Conservation (phyloP, 495 filamentous ascomycete genomes). For the Extremus antarcticus region DNA sequence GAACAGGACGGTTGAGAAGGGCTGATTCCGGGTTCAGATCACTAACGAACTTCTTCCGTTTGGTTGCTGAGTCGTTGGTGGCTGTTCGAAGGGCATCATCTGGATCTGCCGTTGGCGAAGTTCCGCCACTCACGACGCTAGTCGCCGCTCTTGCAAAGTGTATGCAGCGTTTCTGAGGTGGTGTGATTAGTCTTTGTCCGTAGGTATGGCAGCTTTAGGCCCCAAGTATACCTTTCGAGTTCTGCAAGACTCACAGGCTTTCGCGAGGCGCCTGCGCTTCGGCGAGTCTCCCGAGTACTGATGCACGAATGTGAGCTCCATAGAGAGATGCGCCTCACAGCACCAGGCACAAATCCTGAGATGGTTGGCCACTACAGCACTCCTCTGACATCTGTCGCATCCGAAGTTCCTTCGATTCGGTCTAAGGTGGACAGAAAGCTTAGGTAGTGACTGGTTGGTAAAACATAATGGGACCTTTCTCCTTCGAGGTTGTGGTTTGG, state of each 20-base stretch:
- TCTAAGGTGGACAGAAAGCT: too few relatives aligned
- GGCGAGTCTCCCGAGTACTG: conserved; percentile 16
- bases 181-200: neutral
- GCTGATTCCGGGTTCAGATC: conserved; percentile 45
- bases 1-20: conserved; percentile 25
- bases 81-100: neutral
- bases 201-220: neutral
- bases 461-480: too few relatives aligned
- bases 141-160: conserved; percentile 1
- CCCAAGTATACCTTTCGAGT: conserved; percentile 10
- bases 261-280: conserved; percentile 17
- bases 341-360: too few relatives aligned
- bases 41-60: conserved; percentile 34
- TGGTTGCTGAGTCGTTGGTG: neutral
- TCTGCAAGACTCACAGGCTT: conserved; percentile 17
- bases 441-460: too few relatives aligned
- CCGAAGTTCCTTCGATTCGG: too few relatives aligned
- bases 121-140: neutral
- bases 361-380: too few relatives aligned
- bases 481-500: too few relatives aligned
- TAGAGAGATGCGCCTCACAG: too few relatives aligned
- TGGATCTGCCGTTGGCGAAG: neutral
- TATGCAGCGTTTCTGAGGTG: conserved; percentile 21
- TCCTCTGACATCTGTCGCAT: neutral
- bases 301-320: conserved; percentile 19